phyloP scores from a whole-genome alignment of 164 flowering plant genomes.

The Magnolia kwangsiensis region DNA sequence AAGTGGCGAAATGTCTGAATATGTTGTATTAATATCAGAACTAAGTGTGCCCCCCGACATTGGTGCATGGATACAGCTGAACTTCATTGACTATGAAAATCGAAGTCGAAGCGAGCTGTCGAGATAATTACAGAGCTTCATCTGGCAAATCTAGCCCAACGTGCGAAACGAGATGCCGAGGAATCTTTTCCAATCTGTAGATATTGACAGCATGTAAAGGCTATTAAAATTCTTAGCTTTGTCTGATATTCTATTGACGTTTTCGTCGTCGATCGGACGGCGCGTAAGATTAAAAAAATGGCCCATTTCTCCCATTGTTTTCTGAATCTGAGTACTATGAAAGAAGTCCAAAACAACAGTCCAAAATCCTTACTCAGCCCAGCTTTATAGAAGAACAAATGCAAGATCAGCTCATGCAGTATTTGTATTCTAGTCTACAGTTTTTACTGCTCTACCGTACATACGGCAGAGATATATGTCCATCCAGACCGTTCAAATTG shows the following conservation, averaged over 20 bases:
- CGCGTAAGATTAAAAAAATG: not conserved
- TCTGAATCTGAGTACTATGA: conserved; percentile 1
- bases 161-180: not conserved
- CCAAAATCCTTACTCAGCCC: conserved; percentile 11
- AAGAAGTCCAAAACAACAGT: not conserved
- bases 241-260: not conserved
- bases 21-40: too few species aligned
- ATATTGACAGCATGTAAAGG: conserved; percentile 1
- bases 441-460: not conserved
- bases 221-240: not conserved
- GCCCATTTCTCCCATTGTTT: not conserved
- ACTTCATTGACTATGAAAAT: conserved; percentile 3
- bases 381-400: conserved; percentile 1
- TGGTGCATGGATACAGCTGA: too few species aligned
- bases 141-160: conserved; percentile 3
- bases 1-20: too few species aligned
- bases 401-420: conserved; percentile 8
- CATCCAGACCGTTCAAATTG: not conserved
- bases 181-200: not conserved
- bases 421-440: not conserved
- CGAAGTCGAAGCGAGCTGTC: not conserved
- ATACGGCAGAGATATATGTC: not conserved
- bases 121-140: not conserved
- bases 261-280: not conserved
- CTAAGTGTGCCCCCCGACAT: too few species aligned